Evolutionary conservation across 768 basidiomycete species (phyloP).

Genomic region (Auriculariales sp.): DNA sequence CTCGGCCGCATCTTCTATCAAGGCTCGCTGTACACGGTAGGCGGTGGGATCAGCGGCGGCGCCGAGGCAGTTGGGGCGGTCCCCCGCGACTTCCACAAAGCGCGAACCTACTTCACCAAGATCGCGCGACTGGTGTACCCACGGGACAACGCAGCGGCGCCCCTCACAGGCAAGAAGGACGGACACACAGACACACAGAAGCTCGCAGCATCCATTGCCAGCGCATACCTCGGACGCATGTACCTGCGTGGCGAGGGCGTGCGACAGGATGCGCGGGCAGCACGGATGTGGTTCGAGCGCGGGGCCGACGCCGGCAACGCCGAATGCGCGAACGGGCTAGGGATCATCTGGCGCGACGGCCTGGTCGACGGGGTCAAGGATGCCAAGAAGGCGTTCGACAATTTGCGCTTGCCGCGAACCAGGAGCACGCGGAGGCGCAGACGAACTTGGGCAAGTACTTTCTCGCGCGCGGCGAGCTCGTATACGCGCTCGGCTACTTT

Average conservation of each 20-base stretch:
- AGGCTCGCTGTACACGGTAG: slow-evolving; percentile 72
- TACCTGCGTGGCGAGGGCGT: slow-evolving; percentile 87
- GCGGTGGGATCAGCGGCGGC: slow-evolving; percentile 73
- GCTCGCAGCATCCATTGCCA: slow-evolving; percentile 50
- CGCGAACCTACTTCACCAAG: slow-evolving; percentile 68
- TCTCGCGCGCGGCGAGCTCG: slow-evolving; percentile 55
- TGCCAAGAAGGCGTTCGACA: slow-evolving; percentile 43
- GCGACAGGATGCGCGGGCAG: slow-evolving; percentile 54
- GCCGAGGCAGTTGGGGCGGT: slow-evolving; percentile 89
- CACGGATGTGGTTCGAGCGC: slow-evolving; percentile 90
- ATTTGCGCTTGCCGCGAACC: slow-evolving; percentile 68
- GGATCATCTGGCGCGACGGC: slow-evolving; percentile 87
- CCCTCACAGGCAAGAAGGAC: slow-evolving; percentile 18
- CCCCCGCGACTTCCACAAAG: slow-evolving; percentile 59
- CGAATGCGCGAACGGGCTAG: slow-evolving; percentile 81
- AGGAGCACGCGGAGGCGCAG: slow-evolving; percentile 85
- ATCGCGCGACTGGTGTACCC: slow-evolving; percentile 85
- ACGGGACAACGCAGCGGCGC: slow-evolving; percentile 45
- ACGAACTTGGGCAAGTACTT: slow-evolving; percentile 79
- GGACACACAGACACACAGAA: slow-evolving; percentile 19
- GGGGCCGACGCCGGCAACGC: slow-evolving; percentile 68
- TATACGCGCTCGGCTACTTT: slow-evolving; percentile 55
- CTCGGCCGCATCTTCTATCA: slow-evolving; percentile 95
- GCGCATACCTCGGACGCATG: slow-evolving; percentile 88
- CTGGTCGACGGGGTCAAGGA: slow-evolving; percentile 55